phyloP scores from a whole-genome alignment of 2,329 filamentous ascomycete genomes.

The Moelleriella libera region DNA sequence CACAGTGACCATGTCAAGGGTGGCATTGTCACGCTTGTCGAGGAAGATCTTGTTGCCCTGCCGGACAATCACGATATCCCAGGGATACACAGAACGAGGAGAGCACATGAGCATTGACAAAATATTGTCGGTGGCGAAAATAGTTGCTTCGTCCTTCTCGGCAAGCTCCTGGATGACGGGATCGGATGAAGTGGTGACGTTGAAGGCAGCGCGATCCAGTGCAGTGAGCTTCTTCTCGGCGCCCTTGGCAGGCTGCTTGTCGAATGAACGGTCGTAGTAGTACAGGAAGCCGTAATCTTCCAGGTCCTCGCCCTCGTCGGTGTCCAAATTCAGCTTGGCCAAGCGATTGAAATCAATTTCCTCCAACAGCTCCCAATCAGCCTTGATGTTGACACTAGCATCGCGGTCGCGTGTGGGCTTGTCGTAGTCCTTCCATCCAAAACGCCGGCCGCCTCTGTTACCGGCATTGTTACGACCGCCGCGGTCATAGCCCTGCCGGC shows the following conservation, averaged over 20 bases:
- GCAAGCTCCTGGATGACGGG: conserved; percentile 94
- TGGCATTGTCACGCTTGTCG: conserved; percentile 93
- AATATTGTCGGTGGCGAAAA: conserved; percentile 94
- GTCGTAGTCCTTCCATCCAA: conserved; percentile 98
- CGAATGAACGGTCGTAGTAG: conserved; percentile 92
- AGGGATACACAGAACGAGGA: conserved; percentile 90
- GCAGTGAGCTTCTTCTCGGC: conserved; percentile 77
- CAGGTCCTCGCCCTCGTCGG: conserved; percentile 87
- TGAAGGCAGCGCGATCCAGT: conserved; percentile 91
- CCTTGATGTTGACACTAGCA: conserved; percentile 88
- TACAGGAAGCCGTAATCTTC: conserved; percentile 95
- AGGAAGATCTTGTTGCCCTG: conserved; percentile 96
- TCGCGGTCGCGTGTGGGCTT: conserved; percentile 95
- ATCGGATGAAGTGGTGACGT: conserved; percentile 91
- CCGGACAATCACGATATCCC: conserved; percentile 90
- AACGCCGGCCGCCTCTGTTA: conserved; percentile 66
- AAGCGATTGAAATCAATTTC: conserved; percentile 98
- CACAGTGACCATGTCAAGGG: conserved; percentile 93
- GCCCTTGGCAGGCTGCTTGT: conserved; percentile 84
- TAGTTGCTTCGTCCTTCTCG: conserved; percentile 88
- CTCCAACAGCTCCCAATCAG: conserved; percentile 89
- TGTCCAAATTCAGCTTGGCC: conserved; percentile 87
- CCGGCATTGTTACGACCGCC: conserved; percentile 54
- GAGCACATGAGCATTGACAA: conserved; percentile 99
- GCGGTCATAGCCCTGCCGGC: conserved; percentile 59